Evolutionary conservation across 2,329 filamentous ascomycete genomes (phyloP).

Genomic region (Claviceps sorghi): DNA sequence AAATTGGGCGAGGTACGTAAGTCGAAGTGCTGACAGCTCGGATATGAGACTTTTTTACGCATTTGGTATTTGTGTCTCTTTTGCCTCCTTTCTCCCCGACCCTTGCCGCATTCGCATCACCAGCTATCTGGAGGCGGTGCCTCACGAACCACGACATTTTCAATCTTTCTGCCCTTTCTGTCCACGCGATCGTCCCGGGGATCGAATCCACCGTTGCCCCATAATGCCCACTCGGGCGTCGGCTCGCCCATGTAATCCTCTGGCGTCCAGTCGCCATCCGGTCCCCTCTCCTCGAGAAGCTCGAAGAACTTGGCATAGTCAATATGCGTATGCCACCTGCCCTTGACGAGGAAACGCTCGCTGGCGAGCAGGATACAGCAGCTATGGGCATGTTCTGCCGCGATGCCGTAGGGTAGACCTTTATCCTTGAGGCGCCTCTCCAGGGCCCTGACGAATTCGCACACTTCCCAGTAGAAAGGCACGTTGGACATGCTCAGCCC

Average conservation of each 20-base stretch:
- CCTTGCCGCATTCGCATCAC: not conserved
- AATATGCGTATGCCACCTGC: conserved; percentile 81
- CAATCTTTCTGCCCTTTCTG: conserved; percentile 61
- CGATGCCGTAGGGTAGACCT: conserved; percentile 75
- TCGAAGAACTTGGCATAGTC: conserved; percentile 83
- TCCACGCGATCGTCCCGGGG: conserved; percentile 78
- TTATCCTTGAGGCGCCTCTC: conserved; percentile 52
- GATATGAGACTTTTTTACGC: too few species aligned
- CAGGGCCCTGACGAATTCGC: conserved; percentile 64
- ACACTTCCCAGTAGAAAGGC: conserved; percentile 85
- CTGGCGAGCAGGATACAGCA: conserved; percentile 84
- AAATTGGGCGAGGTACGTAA: too few species aligned
- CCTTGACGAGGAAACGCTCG: conserved; percentile 60
- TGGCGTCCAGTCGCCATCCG: conserved; percentile 58
- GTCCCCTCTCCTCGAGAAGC: conserved; percentile 54
- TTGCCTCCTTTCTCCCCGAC: too few species aligned
- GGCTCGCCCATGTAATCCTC: conserved; percentile 80
- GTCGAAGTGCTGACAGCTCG: too few species aligned
- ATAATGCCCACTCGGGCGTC: conserved; percentile 87
- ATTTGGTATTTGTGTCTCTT: too few species aligned
- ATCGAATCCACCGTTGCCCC: conserved; percentile 91
- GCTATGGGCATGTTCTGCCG: conserved; percentile 86
- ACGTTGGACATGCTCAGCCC: conserved; percentile 96
- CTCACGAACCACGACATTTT: conserved; percentile 21
- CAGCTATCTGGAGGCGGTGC: conserved; percentile 11